Base-by-base conservation (phyloP, 2,329 filamentous ascomycete genomes). In the Mycosphaerella arachidis region DNA sequence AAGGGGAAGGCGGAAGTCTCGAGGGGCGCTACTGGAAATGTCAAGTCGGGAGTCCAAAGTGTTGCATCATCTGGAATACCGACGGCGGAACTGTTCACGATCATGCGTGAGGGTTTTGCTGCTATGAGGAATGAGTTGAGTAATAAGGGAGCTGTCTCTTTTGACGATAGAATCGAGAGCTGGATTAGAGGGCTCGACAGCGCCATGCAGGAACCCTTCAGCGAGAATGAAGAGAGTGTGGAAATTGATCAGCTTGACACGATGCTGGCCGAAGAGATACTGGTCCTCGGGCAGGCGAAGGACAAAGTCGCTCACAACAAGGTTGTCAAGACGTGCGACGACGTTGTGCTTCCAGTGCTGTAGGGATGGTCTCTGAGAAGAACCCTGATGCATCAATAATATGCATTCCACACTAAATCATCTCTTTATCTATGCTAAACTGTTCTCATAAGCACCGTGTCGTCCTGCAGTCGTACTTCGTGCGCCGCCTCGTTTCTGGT, bases 391-490 rank as follows among this genome's bases (percentile, higher is more conserved):
- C n/a, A 43, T 3, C 40, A 43, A 43, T 13, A 16, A 43, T 43
- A 5, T 43, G 13, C 13, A n/a, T n/a, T n/a, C 8, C 40, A 43
- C 40, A 43, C 40, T 43, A 6, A 8, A 13, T 43, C 40, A 43
- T n/a, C 40, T 43, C 40, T 43, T 43, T 43, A 10, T 60, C 53
- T 60, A 60, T 53, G 58, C 46, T 43, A 53, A 53, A 54, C 56
- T 60, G 55, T 70, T 70, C 59, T 68, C 67, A 48, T 70, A 68
- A 53, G 66, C 67, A 24, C 68, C 66, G 57, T 66, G 63, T 50
- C 63, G 61, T 18, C 67, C 68, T 53, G 68, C 62, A 6, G 58
- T 30, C 20, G 55, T 57, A 12, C 35, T 35, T 33, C 52, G 30
- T 37, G 60, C 59, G 12, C 58, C 35, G 12, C 58, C 35, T 16